These are phyloP conservation scores for Alternaria gansuensis DNA, from an alignment of 2,329 filamentous ascomycete species.

Conservation along the genomic window DNA sequence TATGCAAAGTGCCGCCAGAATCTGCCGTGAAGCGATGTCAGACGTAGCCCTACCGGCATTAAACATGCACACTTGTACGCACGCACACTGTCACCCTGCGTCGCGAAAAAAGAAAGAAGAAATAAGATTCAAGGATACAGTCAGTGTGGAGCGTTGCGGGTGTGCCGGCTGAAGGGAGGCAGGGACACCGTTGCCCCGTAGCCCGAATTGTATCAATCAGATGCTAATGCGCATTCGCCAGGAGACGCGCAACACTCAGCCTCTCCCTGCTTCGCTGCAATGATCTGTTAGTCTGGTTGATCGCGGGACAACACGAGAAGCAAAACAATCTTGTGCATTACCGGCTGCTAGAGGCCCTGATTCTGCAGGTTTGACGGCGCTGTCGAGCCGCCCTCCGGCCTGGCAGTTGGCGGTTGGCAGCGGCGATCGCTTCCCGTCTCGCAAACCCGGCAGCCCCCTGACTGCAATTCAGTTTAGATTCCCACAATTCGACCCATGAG, in stretches of 20 bases:
- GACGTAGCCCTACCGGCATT: constrained; percentile 27
- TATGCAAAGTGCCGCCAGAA: constrained; percentile 28
- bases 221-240: constrained; percentile 32
- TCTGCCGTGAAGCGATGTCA: constrained; percentile 31
- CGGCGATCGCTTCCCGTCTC: constrained; percentile 43
- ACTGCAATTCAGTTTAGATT: constrained; percentile 36
- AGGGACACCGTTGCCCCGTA: constrained; percentile 31
- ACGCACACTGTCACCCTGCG: constrained; percentile 8
- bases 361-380: constrained; percentile 30
- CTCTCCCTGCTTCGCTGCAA: constrained; percentile 11
- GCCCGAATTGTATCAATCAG: constrained; percentile 39
- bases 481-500: constrained; percentile 28
- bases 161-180: constrained; percentile 41
- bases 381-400: constrained; percentile 33
- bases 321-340: constrained; percentile 16
- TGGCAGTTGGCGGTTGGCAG: constrained; percentile 25
- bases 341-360: constrained; percentile 20
- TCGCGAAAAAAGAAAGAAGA: constrained; percentile 15
- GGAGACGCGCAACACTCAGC: constrained; percentile 16
- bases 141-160: constrained; percentile 12
- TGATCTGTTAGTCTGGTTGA: constrained; percentile 20
- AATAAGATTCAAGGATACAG: constrained; percentile 9
- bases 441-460: constrained; percentile 36
- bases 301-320: constrained; percentile 28
- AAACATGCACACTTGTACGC: constrained; percentile 25